phyloP scores from a whole-genome alignment of 1,139 yeast species.

The Saccharomyces hybrid region DNA sequence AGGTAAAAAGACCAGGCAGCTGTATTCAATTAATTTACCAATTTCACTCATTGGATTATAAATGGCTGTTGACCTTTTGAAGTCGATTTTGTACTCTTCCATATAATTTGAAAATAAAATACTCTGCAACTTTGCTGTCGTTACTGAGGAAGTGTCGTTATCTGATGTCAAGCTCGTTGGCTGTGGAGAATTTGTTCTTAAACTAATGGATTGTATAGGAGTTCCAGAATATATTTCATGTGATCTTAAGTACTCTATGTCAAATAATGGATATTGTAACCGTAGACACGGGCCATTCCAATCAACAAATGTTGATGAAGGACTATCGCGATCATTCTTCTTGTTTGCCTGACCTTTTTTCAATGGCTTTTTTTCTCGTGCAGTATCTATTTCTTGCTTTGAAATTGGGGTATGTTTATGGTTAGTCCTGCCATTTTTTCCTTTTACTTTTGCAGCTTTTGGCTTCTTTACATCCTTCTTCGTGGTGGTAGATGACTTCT shows the following conservation, averaged over 20 bases:
- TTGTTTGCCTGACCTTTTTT: not conserved
- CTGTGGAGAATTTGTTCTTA: slow-evolving; percentile 13
- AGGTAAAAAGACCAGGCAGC: slow-evolving; percentile 41
- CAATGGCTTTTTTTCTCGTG: not conserved
- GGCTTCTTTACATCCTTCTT: not conserved
- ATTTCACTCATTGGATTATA: slow-evolving; percentile 68
- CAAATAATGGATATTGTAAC: slow-evolving; percentile 19
- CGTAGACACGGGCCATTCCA: slow-evolving; percentile 8
- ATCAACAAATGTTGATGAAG: slow-evolving; percentile 9
- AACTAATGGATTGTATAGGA: slow-evolving; percentile 13
- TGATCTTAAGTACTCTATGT: slow-evolving; percentile 10
- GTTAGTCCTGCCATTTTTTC: not conserved
- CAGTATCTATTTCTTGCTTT: not conserved
- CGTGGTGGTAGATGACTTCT: not conserved
- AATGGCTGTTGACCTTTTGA: slow-evolving; percentile 18
- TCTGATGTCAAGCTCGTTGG: not conserved
- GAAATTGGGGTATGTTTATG: not conserved
- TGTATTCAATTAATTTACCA: slow-evolving; percentile 49
- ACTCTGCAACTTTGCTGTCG: slow-evolving; percentile 20
- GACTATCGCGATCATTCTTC: slow-evolving; percentile 1
- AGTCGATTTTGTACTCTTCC: slow-evolving; percentile 30
- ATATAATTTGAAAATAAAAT: slow-evolving; percentile 25
- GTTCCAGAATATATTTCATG: slow-evolving; percentile 7
- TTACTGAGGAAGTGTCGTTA: not conserved
- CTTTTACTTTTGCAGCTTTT: not conserved